These are phyloP conservation scores for Lactarius trivialis DNA, from an alignment of 768 basidiomycete species.

Conservation along the genomic window DNA sequence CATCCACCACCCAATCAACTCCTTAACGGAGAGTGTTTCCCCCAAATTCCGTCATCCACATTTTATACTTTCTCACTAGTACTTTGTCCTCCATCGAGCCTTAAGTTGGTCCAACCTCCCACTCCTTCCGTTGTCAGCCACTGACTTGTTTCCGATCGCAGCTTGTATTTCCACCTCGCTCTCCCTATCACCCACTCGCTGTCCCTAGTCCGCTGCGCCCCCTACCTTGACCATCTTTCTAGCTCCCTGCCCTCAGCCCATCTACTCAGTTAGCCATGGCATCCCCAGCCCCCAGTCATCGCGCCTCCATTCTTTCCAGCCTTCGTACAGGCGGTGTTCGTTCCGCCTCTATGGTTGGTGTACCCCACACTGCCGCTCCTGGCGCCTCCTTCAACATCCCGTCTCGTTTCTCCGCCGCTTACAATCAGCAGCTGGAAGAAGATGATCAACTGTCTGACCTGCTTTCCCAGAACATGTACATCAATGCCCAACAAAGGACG, in stretches of 20 bases:
- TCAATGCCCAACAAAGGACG: constrained; percentile 33
- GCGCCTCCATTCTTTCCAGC: constrained; percentile 81
- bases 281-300: constrained; percentile 41
- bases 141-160: constrained; percentile 21
- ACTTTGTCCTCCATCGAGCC: constrained; percentile 5
- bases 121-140: constrained; percentile 12
- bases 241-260: constrained; percentile 20
- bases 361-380: constrained; percentile 67
- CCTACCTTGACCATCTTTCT: constrained; percentile 18
- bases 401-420: constrained; percentile 45
- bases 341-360: constrained; percentile 42
- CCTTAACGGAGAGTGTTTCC: constrained; percentile 18
- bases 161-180: constrained; percentile 30
- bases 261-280: constrained; percentile 33
- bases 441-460: constrained; percentile 56
- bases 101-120: constrained; percentile 2
- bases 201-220: constrained; percentile 23
- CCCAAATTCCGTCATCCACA: constrained; percentile 7
- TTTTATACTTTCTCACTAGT: constrained; percentile 22
- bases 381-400: constrained; percentile 52
- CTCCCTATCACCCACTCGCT: constrained; percentile 21
- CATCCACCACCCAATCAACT: constrained; percentile 11
- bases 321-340: constrained; percentile 89
- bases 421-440: constrained; percentile 42
- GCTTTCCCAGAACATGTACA: constrained; percentile 46